A percentile compares a stretch with the other conserved stretches of the same genome.
Evolutionary conservation across 208 protist species (phyloP).

Genomic region (Tetramitus jugosus): DNA sequence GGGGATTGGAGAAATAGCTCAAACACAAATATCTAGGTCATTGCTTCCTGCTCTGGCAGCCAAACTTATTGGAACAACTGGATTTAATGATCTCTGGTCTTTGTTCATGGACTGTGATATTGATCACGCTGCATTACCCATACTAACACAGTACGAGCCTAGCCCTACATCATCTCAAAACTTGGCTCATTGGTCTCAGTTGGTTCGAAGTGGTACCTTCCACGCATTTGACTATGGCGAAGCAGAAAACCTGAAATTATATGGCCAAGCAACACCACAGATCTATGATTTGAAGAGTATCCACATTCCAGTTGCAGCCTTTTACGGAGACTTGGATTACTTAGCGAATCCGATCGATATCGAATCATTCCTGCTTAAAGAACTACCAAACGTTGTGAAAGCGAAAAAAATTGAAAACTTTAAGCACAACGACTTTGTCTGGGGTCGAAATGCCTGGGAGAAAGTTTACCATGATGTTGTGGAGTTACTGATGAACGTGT

Average conservation of each 20-base stretch:
- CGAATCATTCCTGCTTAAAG: background rate
- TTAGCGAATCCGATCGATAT: conserved; percentile 30
- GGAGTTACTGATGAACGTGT: too few relatives aligned
- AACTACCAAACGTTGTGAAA: background rate
- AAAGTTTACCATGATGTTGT: conserved; percentile 24
- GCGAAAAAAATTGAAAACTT: conserved; percentile 11
- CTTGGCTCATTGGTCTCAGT: conserved; percentile 33
- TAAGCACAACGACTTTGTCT: conserved; percentile 36
- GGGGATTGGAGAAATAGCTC: background rate
- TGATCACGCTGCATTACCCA: background rate
- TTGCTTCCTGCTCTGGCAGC: background rate
- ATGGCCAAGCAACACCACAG: background rate
- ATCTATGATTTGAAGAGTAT: conserved; percentile 16
- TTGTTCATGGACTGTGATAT: conserved; percentile 13
- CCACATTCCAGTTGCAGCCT: conserved; percentile 3
- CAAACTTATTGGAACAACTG: background rate
- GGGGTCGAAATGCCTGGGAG: conserved; percentile 25
- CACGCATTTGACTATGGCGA: conserved; percentile 23
- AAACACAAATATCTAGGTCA: background rate
- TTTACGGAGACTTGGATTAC: conserved; percentile 26
- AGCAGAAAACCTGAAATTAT: background rate
- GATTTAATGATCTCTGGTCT: conserved; percentile 1
- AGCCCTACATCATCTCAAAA: conserved; percentile 32
- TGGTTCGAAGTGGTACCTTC: conserved; percentile 15
- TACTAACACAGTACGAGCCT: conserved; percentile 15